Percentiles rank a stretch among this genome's conserved stretches.
These are phyloP conservation scores for Candida ponderosae DNA, from an alignment of 805 yeast genomes.

Conservation along the genomic window DNA sequence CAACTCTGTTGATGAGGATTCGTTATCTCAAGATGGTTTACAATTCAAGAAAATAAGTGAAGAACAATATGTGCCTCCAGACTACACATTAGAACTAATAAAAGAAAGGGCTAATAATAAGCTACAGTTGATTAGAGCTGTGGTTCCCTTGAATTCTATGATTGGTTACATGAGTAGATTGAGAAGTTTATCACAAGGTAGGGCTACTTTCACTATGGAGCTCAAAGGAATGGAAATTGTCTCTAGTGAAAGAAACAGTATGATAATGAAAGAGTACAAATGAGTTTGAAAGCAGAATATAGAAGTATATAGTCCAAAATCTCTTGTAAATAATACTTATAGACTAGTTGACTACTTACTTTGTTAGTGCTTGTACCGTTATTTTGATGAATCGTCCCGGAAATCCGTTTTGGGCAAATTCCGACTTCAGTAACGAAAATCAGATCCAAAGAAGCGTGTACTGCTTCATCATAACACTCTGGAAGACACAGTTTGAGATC, in stretches of 20 bases:
- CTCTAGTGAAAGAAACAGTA: slow-evolving; percentile 38
- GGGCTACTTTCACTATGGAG: slow-evolving; percentile 77
- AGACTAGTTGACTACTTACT: no score
- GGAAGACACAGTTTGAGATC: no score
- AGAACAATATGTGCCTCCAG: slow-evolving; percentile 66
- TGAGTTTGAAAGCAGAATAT: no score
- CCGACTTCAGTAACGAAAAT: no score
- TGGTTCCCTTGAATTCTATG: slow-evolving; percentile 84
- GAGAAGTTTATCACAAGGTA: slow-evolving; percentile 82
- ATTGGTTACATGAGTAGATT: slow-evolving; percentile 75
- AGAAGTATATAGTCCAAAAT: no score
- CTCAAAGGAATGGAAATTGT: slow-evolving; percentile 68
- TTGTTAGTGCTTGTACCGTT: no score
- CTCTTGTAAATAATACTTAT: no score
- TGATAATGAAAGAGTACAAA: slow-evolving; percentile 20
- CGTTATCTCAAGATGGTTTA: slow-evolving; percentile 25
- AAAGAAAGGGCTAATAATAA: slow-evolving; percentile 14
- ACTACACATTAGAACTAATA: slow-evolving; percentile 42
- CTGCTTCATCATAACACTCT: no score
- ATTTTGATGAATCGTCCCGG: no score
- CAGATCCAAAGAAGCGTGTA: no score
- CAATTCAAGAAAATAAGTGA: slow-evolving; percentile 54
- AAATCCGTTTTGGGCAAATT: no score
- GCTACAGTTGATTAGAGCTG: slow-evolving; percentile 45
- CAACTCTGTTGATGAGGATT: slow-evolving; percentile 61